These are phyloP conservation scores for Arachnomyces sp. DNA, from an alignment of 2,329 filamentous ascomycete genomes.

Conservation along the genomic window DNA sequence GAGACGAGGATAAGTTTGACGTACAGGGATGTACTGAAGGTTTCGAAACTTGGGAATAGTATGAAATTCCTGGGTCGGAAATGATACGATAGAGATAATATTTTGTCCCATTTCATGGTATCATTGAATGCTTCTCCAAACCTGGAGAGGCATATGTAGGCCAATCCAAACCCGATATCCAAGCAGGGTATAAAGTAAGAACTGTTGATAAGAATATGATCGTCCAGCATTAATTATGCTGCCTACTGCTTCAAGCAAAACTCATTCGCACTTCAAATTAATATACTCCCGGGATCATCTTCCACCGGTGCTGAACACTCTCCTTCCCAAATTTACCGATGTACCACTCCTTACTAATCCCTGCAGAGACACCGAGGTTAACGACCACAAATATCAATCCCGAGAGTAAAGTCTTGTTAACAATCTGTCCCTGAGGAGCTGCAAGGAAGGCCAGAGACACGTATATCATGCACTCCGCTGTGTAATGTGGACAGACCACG, in stretches of 20 bases:
- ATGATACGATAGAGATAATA: conserved; percentile 9
- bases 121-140: no score
- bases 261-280: no score
- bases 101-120: no score
- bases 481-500: conserved; percentile 82
- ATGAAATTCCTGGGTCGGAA: conserved; percentile 44
- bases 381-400: conserved; percentile 64
- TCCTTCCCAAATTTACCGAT: conserved; percentile 61
- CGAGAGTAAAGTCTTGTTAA: conserved; percentile 66
- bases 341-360: conserved; percentile 74
- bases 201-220: no score
- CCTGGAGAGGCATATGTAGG: neutral
- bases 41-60: conserved; percentile 63
- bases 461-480: conserved; percentile 79
- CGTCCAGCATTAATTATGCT: no score
- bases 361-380: conserved; percentile 76
- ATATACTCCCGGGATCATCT: conserved; percentile 58
- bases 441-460: conserved; percentile 64
- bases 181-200: no score
- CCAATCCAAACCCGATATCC: neutral
- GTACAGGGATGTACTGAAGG: conserved; percentile 76
- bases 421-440: conserved; percentile 55
- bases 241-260: no score
- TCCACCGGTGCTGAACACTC: conserved; percentile 56
- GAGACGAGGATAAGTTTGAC: conserved; percentile 52